Conservation (phyloP, 768 basidiomycete genomes). For the Gyrodon lividus region DNA sequence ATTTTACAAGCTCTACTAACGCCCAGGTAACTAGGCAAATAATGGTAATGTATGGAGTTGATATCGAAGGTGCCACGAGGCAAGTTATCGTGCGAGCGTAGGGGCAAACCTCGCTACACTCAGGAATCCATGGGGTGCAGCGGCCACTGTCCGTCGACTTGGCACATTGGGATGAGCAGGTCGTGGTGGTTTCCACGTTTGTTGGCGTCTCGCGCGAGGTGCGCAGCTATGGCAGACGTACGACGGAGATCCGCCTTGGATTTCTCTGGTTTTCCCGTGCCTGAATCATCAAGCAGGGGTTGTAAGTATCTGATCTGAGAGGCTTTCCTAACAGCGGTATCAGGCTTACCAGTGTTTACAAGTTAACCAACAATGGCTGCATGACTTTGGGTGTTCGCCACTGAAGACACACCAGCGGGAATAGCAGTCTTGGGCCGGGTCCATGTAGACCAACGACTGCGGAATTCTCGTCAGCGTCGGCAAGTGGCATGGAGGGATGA, state of each 20-base stretch:
- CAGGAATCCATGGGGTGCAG: slow-evolving; percentile 7
- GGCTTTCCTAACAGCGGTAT: background rate
- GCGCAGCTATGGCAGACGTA: slow-evolving; percentile 29
- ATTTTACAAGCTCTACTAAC: background rate
- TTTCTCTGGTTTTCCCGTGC: slow-evolving; percentile 29
- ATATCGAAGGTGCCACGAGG: background rate
- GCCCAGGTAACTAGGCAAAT: background rate
- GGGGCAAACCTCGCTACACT: slow-evolving; percentile 4
- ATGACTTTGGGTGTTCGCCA: slow-evolving; percentile 26
- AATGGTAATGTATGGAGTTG: background rate
- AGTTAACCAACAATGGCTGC: slow-evolving; percentile 27
- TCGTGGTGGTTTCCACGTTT: slow-evolving; percentile 22
- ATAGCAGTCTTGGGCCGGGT: slow-evolving; percentile 31
- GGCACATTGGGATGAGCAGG: slow-evolving; percentile 10
- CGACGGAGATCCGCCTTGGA: slow-evolving; percentile 30
- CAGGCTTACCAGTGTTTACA: slow-evolving; percentile 27
- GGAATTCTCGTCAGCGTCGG: background rate
- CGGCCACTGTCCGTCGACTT: background rate
- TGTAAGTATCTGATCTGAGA: background rate
- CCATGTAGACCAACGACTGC: slow-evolving; percentile 27
- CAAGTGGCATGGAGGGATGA: background rate
- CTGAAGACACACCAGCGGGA: slow-evolving; percentile 31
- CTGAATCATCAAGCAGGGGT: slow-evolving; percentile 11
- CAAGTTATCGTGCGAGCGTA: slow-evolving; percentile 13
- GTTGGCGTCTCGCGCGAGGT: slow-evolving; percentile 16